Base-by-base conservation (phyloP, 768 basidiomycete genomes). In the Leccinellum albellum region DNA sequence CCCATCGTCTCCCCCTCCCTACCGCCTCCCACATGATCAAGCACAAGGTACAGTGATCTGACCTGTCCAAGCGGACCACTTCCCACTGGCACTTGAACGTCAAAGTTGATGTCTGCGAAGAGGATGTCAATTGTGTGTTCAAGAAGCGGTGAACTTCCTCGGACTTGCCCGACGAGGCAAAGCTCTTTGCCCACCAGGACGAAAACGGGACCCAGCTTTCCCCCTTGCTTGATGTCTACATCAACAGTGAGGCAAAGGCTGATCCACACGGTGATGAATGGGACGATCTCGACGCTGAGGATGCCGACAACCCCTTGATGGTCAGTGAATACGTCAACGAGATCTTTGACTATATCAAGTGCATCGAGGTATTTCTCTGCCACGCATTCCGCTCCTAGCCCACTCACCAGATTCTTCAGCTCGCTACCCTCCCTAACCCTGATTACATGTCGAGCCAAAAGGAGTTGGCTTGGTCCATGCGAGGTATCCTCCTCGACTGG, bases 301-400 rank as follows among this genome's bases (percentile, higher is more conserved):
- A 98, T 69, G 84, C 78, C 53, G 93, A 94, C 50, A 96, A 99
- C 67, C 97, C 96, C 14, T 79, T 92, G 58, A 98, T 98, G 95
- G 95, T 97, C 62, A 89, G 88, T 75, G 93, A 98, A 73, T 99
- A 99, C 67, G 95, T 97, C 51, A 78, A 78, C 24, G 97, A 98
- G 57, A 94, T 98, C 60, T 95, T 94, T 75, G 77, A 88, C 55
- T 98, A 99, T 75, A 81, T 98, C 75, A 90, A 87, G 69, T 75
- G 82, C 59, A 78, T 87, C 58, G 94, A 98, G 83, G 94, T 94
- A 67, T 48, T 78, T 40, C 13, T 29, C 50, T 40, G 21, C 26
- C 23, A 35, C 17, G 5, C 21, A 13, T 13, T n/a, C 17, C 31
- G 35, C 29, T 31, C 28, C 3, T 26, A 1, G 17, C 8, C 14